Conservation (phyloP, 176 grass and related monocot genomes). For the bread wheat (Triticum aestivum) region DNA sequence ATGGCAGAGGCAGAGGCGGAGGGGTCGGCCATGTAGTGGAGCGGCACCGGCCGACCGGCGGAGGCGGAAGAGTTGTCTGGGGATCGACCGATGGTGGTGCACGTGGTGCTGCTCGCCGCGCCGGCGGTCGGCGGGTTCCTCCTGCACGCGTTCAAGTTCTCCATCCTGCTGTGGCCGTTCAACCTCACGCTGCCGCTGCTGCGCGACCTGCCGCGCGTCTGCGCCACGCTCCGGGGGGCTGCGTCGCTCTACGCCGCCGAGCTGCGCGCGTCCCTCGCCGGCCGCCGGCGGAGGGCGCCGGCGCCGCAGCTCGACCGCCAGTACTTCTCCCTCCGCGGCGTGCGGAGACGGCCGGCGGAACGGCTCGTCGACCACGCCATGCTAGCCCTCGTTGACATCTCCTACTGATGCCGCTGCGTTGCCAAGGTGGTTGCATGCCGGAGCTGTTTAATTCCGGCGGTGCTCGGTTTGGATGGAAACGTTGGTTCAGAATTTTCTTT, state of each 20-base stretch:
- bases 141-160: slow-evolving; percentile 43
- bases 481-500: not conserved
- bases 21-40: not conserved
- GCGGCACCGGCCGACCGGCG: too few relatives aligned
- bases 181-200: slow-evolving; percentile 50
- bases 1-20: not conserved
- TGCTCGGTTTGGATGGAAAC: not conserved
- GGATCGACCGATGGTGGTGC: not conserved
- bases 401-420: not conserved
- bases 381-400: not conserved
- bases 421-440: not conserved
- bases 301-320: not conserved
- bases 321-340: not conserved
- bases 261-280: slow-evolving; percentile 9
- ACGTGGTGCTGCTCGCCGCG: slow-evolving; percentile 22
- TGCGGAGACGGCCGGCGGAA: not conserved
- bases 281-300: not conserved
- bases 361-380: not conserved
- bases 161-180: slow-evolving; percentile 53
- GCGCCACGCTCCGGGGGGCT: slow-evolving; percentile 1
- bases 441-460: not conserved
- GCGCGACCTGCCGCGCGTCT: slow-evolving; percentile 43
- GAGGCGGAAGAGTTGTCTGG: too few relatives aligned
- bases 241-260: slow-evolving; percentile 16
- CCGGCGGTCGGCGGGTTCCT: slow-evolving; percentile 21